phyloP scores from a whole-genome alignment of 2,329 filamentous ascomycete genomes.

The Fusarium chaquense region DNA sequence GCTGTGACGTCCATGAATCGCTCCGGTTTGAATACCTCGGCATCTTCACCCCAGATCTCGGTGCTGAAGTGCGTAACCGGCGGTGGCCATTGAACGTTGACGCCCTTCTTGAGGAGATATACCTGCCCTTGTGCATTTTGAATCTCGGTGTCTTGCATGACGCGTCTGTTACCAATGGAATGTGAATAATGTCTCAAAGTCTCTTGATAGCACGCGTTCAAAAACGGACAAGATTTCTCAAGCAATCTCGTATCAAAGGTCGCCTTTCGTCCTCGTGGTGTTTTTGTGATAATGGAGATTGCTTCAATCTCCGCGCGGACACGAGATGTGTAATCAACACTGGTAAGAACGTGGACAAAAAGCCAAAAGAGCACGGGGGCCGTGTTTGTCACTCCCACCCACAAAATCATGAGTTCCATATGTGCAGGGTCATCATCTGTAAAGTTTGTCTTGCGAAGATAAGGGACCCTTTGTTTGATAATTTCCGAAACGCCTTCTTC shows the following conservation, averaged over 20 bases:
- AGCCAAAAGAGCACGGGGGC: conserved; percentile 55
- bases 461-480: conserved; percentile 45
- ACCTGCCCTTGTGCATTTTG: conserved; percentile 39
- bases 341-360: conserved; percentile 49
- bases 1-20: conserved; percentile 36
- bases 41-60: conserved; percentile 42
- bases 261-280: conserved; percentile 6
- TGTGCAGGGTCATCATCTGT: conserved; percentile 44
- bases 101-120: conserved; percentile 46
- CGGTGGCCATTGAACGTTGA: conserved; percentile 43
- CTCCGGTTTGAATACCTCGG: conserved; percentile 35
- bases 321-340: conserved; percentile 41
- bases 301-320: conserved; percentile 50
- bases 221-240: conserved; percentile 54
- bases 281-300: conserved; percentile 4
- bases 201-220: conserved; percentile 59
- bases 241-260: conserved; percentile 53
- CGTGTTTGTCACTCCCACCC: conserved; percentile 53
- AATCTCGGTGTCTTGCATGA: conserved; percentile 55
- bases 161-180: conserved; percentile 53
- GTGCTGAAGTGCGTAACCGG: conserved; percentile 37
- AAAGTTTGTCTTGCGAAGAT: conserved; percentile 49
- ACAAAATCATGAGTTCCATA: conserved; percentile 50
- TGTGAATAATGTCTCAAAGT: conserved; percentile 56
- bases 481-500: conserved; percentile 46